Evolutionary conservation across 768 basidiomycete genomes (phyloP).

Genomic region (Nidula microcarpa): DNA sequence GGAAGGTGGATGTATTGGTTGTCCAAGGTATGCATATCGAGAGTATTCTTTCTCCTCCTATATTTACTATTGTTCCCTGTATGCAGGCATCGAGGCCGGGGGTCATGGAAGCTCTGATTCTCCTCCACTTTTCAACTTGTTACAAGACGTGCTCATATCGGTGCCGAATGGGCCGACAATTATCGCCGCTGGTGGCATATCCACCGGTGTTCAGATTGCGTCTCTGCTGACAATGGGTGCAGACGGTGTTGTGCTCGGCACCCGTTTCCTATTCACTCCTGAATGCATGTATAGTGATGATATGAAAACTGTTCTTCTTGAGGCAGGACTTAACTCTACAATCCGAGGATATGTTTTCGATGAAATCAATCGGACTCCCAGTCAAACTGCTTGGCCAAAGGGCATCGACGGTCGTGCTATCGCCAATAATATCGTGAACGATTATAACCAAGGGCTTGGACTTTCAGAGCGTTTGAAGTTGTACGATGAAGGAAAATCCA

Average conservation of each 20-base stretch:
- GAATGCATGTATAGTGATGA: conserved; percentile 35
- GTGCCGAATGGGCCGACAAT: conserved; percentile 27
- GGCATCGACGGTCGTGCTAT: conserved; percentile 28
- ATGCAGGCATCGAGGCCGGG: conserved; percentile 4
- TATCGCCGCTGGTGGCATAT: conserved; percentile 47
- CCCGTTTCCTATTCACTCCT: conserved; percentile 42
- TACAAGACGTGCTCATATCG: conserved; percentile 20
- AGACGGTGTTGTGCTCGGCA: conserved; percentile 41
- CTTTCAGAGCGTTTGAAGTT: conserved; percentile 20
- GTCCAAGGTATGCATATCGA: neutral
- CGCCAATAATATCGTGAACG: conserved; percentile 27
- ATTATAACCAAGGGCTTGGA: conserved; percentile 19
- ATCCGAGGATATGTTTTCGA: conserved; percentile 39
- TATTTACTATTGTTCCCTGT: neutral
- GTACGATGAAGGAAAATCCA: conserved; percentile 21
- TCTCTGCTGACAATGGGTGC: conserved; percentile 40
- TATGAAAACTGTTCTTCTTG: conserved; percentile 34
- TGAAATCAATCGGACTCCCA: conserved; percentile 21
- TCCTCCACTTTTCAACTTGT: neutral
- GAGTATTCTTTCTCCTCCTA: conserved; percentile 40
- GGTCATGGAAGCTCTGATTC: neutral
- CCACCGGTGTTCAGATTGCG: conserved; percentile 39
- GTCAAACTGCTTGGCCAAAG: conserved; percentile 39
- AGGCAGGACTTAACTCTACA: conserved; percentile 26
- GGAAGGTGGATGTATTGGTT: conserved; percentile 50